Evolutionary conservation across 73 alveolate species (phyloP).

Genomic region (Symbiodinium pilosum): DNA sequence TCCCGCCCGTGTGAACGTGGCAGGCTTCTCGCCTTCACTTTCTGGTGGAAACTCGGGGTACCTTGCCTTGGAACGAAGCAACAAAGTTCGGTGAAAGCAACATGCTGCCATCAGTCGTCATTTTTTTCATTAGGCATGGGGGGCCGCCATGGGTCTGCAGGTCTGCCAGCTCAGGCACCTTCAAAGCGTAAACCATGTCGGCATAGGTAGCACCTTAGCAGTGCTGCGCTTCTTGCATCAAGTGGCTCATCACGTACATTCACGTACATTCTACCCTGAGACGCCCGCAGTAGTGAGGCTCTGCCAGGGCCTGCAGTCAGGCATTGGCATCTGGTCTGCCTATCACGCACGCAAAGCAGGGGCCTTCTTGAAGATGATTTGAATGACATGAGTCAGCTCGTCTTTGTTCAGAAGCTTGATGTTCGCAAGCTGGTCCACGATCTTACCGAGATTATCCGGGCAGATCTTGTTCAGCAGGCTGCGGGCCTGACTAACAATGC

Average conservation of each 20-base stretch:
- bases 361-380: constrained; percentile 91
- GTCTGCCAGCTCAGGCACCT: not conserved
- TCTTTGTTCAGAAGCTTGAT: constrained; percentile 42
- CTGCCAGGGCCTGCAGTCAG: constrained; percentile 62
- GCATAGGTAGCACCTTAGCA: constrained; percentile 83
- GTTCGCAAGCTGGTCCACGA: constrained; percentile 90
- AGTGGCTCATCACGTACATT: too few relatives aligned
- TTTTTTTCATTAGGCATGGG: too few relatives aligned
- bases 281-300: constrained; percentile 64
- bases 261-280: not conserved
- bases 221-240: not conserved
- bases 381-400: constrained; percentile 52
- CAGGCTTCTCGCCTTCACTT: constrained; percentile 75
- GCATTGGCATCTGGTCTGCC: not conserved
- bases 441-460: constrained; percentile 46
- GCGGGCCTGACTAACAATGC: constrained; percentile 1
- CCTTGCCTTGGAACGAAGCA: constrained; percentile 40
- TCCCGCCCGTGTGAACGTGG: constrained; percentile 62
- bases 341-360: not conserved
- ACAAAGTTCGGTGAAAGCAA: too few relatives aligned
- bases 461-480: constrained; percentile 92
- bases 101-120: too few relatives aligned
- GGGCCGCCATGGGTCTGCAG: too few relatives aligned
- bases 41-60: constrained; percentile 92
- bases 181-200: constrained; percentile 76